Evolutionary conservation across 129 eudicot species (phyloP), one percentile per base, ranked within the genome.

Genomic region (Tagetes patula): DNA sequence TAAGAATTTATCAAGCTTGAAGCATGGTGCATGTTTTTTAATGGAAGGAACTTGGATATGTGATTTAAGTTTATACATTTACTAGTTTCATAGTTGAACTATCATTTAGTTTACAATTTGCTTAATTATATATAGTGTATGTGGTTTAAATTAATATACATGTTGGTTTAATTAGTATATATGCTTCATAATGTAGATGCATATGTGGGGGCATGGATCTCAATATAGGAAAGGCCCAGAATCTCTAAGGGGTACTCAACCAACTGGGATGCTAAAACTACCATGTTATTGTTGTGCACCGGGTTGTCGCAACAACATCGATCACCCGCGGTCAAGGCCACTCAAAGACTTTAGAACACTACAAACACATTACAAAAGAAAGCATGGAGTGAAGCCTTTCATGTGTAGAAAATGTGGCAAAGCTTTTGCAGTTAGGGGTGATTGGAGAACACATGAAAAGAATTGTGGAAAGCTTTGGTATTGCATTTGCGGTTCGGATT

Each of bases 131-230:
- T 3, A 31, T 0, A 9, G 53, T 39, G 72, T 64, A 72, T 12
- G n/a, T 53, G 67, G 53, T n/a, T n/a, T 53, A 9, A 65, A 5
- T 52, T 41, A 42, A 5, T 30, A 50, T 50, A 2, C 46, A 42
- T 36, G 40, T 76, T 56, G 69, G 50, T 55, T 43, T 33, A 38
- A 40, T 20, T 20, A 20, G 14, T 56, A 52, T 3, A 36, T 47
- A 52, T 3, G 45, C 1, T 31, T 40, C n/a, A 52, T 12, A 32
- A 4, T 77, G 79, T 76, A 87, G 92, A 87, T 87, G 92, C 92
- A 87, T 67, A 87, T 87, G 92, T 87, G 92, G 92, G 92, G 92
- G 67, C 92, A 87, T 78, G 92, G 92, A 67, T 87, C 92, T 11
- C 89, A 87, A 12, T 87, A 87, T 80, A 77, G 92, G 45, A 82